These are phyloP conservation scores for Lepidium sativum DNA, from an alignment of 345 rosid genomes.

Conservation along the genomic window DNA sequence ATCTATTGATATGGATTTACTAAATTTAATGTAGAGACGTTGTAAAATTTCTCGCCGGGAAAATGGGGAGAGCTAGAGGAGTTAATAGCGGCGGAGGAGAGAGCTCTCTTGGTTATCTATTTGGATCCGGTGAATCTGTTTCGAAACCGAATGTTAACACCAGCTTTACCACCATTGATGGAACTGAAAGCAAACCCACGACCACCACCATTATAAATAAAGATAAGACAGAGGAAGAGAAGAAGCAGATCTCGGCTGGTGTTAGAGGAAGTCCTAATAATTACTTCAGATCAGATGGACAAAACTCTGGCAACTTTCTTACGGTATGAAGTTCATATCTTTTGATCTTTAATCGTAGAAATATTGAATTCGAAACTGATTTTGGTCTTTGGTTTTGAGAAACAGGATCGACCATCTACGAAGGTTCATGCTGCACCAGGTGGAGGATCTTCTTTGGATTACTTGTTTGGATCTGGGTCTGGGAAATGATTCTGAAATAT, in stretches of 20 bases:
- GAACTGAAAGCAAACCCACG: conserved; percentile 47
- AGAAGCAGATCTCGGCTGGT: conserved; percentile 58
- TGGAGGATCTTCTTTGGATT: conserved; percentile 47
- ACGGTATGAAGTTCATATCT: conserved; percentile 33
- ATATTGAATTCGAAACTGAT: not conserved
- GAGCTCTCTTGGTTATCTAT: conserved; percentile 86
- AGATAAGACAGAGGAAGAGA: conserved; percentile 28
- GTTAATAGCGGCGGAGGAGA: conserved; percentile 80
- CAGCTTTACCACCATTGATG: conserved; percentile 22
- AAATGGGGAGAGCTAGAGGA: conserved; percentile 70
- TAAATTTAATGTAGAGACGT: not conserved
- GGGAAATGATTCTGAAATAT: not conserved
- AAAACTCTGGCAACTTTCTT: conserved; percentile 76
- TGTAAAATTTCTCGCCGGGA: conserved; percentile 10
- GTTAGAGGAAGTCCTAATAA: conserved; percentile 58
- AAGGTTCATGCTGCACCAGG: conserved; percentile 54
- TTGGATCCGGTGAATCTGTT: conserved; percentile 56
- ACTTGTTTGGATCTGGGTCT: conserved; percentile 38
- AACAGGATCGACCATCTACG: conserved; percentile 48
- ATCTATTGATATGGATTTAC: not conserved
- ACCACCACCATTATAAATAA: conserved; percentile 29
- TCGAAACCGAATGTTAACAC: conserved; percentile 27
- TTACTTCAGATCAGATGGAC: conserved; percentile 73
- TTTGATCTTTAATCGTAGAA: not conserved
- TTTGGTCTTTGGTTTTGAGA: not conserved